Percentiles rank a stretch among this genome's conserved stretches.
Conservation (phyloP, 148 eudicot genomes). For the Fagopyrum tataricum region DNA sequence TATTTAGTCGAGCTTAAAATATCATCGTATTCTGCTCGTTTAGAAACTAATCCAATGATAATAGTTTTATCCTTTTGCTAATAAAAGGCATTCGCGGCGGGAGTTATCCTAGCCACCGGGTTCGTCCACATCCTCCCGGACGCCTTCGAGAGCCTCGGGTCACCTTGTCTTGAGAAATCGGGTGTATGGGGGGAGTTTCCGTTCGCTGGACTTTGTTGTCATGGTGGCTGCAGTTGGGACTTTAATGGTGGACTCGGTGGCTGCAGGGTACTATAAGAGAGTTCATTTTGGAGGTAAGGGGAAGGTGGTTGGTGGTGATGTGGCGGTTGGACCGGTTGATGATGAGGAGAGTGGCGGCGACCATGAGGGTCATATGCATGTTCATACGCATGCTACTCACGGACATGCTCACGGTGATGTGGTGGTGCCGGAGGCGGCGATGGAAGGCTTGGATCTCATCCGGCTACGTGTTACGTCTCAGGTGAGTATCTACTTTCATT, state of each 20-base stretch:
- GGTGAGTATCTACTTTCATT: background rate
- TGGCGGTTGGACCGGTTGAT: background rate
- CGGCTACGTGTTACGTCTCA: background rate
- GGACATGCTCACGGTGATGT: background rate
- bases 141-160: conserved; percentile 45
- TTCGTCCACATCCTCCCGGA: conserved; percentile 80
- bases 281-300: conserved; percentile 14
- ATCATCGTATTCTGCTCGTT: no score
- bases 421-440: background rate
- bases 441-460: background rate
- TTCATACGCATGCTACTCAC: conserved; percentile 1
- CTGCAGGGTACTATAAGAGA: conserved; percentile 30
- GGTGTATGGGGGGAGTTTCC: conserved; percentile 47
- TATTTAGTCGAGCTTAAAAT: no score
- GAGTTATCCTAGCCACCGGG: conserved; percentile 71
- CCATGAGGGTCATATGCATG: background rate
- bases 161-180: conserved; percentile 38
- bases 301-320: background rate
- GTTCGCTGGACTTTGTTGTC: conserved; percentile 30
- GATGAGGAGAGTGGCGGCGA: background rate
- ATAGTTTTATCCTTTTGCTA: no score
- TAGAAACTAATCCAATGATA: no score
- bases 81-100: conserved; percentile 63
- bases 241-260: conserved; percentile 39
- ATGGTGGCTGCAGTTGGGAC: conserved; percentile 35